Evolutionary conservation across 140 eudicot genomes (phyloP), one percentile per base, ranked within the genome.

Genomic region (Senecio squalidus): DNA sequence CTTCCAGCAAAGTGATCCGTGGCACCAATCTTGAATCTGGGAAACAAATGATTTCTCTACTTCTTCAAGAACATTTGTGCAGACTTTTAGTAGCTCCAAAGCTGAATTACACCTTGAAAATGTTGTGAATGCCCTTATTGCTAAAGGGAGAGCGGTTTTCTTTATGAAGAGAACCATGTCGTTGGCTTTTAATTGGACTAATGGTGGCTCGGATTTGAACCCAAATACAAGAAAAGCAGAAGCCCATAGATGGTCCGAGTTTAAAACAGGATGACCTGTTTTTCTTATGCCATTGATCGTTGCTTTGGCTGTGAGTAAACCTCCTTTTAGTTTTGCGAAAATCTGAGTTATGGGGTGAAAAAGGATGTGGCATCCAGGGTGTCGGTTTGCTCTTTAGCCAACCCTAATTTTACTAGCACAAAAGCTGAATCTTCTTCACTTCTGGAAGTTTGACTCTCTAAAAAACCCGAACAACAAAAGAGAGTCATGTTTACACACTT

Each of bases 1-100:
- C 67, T 85, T 89, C 97, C 97, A 89, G 72, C 97, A 85, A 54
- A 89, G 75, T 11, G 97, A 89, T 1, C 86, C 84, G 16, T 82
- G 95, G 58, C 89, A 80, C 95, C 93, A 79, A 18, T 89, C 95
- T 75, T 89, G 94, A 31, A 85, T 78, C 59, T 82, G 97, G 9
- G 93, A 77, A 4, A 85, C 84, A 18, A 89, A 89, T 4, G 93
- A 80, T 56, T 85, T 85, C 78, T 89, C 95, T 4, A 78, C 86
- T 55, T 89, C 95, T 57, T 89, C 97, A 2, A 89, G 95, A 49
- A 82, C 89, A 44, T 80, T 82, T 6, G 97, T 89, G 83, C 95
- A 82, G 56, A 85, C 88, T 56, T 82, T 85, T 13, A 89, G 61
- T 9, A 89, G 82, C 82, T 89, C 94, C 27, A 89, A 55, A 1